Conservation (phyloP, 768 basidiomycete species). For the Boletus rubescentipes region DNA sequence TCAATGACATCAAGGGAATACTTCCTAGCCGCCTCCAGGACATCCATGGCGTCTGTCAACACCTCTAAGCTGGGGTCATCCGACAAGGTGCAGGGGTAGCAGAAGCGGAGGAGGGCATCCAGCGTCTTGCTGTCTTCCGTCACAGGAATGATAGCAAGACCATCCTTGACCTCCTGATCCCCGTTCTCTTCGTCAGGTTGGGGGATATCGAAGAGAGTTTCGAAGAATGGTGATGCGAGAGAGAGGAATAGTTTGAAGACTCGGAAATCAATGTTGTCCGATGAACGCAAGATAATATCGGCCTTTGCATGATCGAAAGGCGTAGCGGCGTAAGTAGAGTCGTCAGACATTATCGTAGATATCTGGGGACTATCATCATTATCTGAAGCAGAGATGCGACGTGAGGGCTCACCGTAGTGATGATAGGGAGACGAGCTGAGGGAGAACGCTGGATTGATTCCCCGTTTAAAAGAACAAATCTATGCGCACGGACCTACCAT, state of each 20-base stretch:
- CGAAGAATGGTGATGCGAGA: conserved; percentile 35
- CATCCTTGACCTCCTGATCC: conserved; percentile 17
- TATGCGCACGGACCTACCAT: neutral
- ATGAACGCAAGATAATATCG: conserved; percentile 12
- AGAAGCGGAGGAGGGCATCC: conserved; percentile 25
- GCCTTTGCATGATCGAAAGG: conserved; percentile 19
- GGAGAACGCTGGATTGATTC: too few relatives aligned
- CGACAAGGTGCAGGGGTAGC: conserved; percentile 18
- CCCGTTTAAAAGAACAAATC: neutral
- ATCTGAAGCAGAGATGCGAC: neutral
- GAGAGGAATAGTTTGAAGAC: too few relatives aligned
- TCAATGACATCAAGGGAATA: neutral
- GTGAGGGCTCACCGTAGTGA: neutral
- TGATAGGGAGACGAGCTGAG: neutral
- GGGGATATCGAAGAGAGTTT: conserved; percentile 31
- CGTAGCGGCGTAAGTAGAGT: conserved; percentile 2
- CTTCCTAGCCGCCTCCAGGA: neutral
- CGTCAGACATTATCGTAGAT: neutral
- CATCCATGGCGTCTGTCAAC: neutral
- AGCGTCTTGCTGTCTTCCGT: conserved; percentile 22
- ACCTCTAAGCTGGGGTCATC: neutral
- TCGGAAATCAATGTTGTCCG: too few relatives aligned
- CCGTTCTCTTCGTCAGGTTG: conserved; percentile 14
- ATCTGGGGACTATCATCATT: neutral
- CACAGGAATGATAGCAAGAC: conserved; percentile 17